Evolutionary conservation across 371 early-diverging fungal species (phyloP), one percentile per base, ranked within the genome.

Genomic region (Apophysomyces sp.): DNA sequence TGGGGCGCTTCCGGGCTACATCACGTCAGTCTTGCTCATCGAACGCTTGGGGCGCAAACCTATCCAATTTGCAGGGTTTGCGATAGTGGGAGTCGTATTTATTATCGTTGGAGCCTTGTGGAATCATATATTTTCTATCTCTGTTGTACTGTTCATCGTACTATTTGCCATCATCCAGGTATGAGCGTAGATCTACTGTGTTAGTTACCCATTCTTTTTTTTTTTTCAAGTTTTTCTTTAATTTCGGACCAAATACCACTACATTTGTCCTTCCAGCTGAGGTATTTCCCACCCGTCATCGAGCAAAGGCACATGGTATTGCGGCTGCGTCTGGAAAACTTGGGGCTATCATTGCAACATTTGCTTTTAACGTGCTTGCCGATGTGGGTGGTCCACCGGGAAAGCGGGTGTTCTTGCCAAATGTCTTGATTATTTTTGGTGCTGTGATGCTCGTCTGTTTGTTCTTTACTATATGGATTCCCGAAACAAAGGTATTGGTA

Each of bases 61-160:
- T 12, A 92, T 93, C 63, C 92, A 92, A 71, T 77, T 81, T 58
- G 68, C 85, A 55, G 94, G 94, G 29, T 94, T 93, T 63, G 67
- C 61, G 31, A 73, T 89, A 62, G 78, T 90, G 57, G 81, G 89
- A 6, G 67, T 89, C 54, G 71, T 89, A 44, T 89, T 91, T 66
- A 71, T 83, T 64, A 79, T 93, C 63, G 73, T 93, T 18, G 88
- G 65, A 73, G 81, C 64, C 68, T 80, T 73, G 1, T 89, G 80
- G 65, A 31, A 69, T 21, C 68, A 61, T 12, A 51, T 78, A 18
- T 60, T 52, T n/a, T 41, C 40, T 26, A 51, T 57, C 6, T 69
- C 65, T 15, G 63, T 75, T 18, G 72, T 74, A 3, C 57, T 73
- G 1, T 86, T 87, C 55, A 62, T 86, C 30, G 68, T 74, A 31